These are phyloP conservation scores for Brassica napus DNA, from an alignment of 345 rosid genomes.

Conservation along the genomic window DNA sequence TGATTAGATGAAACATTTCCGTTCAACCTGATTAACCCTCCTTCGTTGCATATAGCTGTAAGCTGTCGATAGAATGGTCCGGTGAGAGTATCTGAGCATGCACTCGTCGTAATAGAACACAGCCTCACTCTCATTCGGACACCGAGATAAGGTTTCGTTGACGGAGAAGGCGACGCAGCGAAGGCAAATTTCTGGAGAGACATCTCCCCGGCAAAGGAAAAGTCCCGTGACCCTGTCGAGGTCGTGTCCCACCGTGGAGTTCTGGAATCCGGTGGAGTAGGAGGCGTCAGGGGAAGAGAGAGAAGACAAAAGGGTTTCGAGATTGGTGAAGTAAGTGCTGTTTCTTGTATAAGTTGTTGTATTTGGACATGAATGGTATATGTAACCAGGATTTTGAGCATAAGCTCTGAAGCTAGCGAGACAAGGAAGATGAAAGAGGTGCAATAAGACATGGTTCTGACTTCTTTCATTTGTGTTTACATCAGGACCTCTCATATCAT, in stretches of 20 bases:
- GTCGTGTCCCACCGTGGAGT: conserved; percentile 36
- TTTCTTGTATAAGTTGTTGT: not conserved
- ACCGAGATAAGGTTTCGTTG: not conserved
- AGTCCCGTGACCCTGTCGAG: conserved; percentile 40
- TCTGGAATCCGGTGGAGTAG: conserved; percentile 44
- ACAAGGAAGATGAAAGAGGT: conserved; percentile 15
- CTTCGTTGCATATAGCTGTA: not conserved
- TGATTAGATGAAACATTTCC: not conserved
- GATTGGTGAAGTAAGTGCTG: conserved; percentile 39
- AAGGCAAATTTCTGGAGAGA: conserved; percentile 28
- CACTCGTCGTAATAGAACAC: conserved; percentile 44
- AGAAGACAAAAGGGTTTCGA: conserved; percentile 39
- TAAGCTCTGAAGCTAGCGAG: conserved; percentile 36
- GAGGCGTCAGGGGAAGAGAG: conserved; percentile 28
- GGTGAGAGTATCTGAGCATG: conserved; percentile 44
- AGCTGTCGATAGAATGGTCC: not conserved
- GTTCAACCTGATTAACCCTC: not conserved
- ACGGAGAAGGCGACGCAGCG: conserved; percentile 34
- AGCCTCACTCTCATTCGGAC: conserved; percentile 13
- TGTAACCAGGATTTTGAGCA: conserved; percentile 17
- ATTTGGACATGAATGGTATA: not conserved
- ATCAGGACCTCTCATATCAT: too few species aligned
- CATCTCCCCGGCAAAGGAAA: conserved; percentile 46
- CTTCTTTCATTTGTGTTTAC: not conserved
- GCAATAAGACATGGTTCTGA: conserved; percentile 12